A percentile compares a stretch with the other conserved stretches of the same genome.
These are phyloP conservation scores for Globisporangium camurandrum DNA, from an alignment of 352 stramenopile species.

Conservation along the genomic window DNA sequence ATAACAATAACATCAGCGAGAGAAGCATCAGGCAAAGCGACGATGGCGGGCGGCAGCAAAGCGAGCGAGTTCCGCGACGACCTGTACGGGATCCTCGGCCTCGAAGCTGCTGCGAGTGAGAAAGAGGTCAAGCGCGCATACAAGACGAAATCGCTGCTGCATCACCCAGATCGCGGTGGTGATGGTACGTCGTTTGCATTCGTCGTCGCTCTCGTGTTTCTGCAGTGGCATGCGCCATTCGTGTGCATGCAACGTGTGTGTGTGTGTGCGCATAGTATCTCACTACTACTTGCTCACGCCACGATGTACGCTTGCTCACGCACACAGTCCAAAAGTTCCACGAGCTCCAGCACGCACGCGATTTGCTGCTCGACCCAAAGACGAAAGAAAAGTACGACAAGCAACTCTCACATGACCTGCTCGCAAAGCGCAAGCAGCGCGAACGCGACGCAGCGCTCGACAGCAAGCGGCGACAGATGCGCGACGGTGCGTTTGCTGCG, in stretches of 20 bases:
- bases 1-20: no score
- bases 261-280: neutral
- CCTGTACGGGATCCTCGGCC: slow-evolving; percentile 69
- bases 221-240: no score
- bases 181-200: slow-evolving; percentile 37
- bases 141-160: slow-evolving; percentile 73
- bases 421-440: slow-evolving; percentile 59
- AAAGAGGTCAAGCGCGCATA: slow-evolving; percentile 72
- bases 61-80: slow-evolving; percentile 27
- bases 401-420: slow-evolving; percentile 51
- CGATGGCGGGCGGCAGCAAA: slow-evolving; percentile 20
- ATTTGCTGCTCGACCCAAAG: slow-evolving; percentile 69
- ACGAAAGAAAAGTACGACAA: slow-evolving; percentile 82
- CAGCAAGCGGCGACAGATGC: slow-evolving; percentile 51
- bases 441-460: slow-evolving; percentile 55
- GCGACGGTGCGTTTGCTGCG: slow-evolving; percentile 28
- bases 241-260: neutral
- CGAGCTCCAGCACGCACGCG: slow-evolving; percentile 69
- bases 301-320: neutral
- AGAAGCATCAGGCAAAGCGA: no score
- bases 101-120: slow-evolving; percentile 55
- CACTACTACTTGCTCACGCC: neutral
- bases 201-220: neutral
- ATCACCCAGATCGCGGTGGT: slow-evolving; percentile 74
- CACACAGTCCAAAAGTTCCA: slow-evolving; percentile 71